Evolutionary conservation across 495 filamentous ascomycete species (phyloP), one percentile per base, ranked within the genome.

Genomic region (Penicillium subrubescens): DNA sequence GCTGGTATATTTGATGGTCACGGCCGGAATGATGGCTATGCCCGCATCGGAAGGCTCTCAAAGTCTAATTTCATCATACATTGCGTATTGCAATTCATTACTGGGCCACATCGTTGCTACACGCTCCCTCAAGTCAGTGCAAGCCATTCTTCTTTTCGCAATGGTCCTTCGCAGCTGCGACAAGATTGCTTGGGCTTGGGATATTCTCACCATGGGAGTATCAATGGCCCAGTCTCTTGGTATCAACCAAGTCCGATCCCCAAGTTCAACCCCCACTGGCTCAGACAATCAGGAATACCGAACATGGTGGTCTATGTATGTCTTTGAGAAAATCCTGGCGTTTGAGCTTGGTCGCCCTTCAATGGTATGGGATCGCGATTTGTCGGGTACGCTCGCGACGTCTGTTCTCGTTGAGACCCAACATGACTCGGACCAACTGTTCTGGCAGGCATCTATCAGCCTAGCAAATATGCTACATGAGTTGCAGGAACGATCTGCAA

Each of bases 191-290:
- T 65, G 63, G 63, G 63, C 63, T 10, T 65, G 63, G 63, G 63
- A 65, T 34, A 51, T 65, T 12, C 59, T 66, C 19, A 37, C 59
- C 3, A 66, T 66, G 64, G 59, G 53, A 2, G 60, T 58, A 2
- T 66, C 64, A 5, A 59, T 66, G 54, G 64, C 64, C 8, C 64
- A 66, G 31, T 66, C 64, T 1, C 53, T 66, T 21, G 64, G 59
- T 1, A 41, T 66, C 1, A 66, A 62, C 17, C 51, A 55, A 62
- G 12, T 44, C n/a, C 33, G 31, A 8, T 6, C 25, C 19, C n/a
- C 14, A 29, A 56, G 19, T n/a, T 23, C 54, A 25, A 41, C 33
- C 8, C 35, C 54, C n/a, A 8, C 14, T 23, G 35, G 54, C 19
- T 41, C 50, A 15, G 8, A 58, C 15, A 43, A 57, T 1, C 27